Percentiles rank a stretch among this genome's conserved stretches.
Conservation (phyloP, 1,139 yeast genomes). For the Diutina siamensis region DNA sequence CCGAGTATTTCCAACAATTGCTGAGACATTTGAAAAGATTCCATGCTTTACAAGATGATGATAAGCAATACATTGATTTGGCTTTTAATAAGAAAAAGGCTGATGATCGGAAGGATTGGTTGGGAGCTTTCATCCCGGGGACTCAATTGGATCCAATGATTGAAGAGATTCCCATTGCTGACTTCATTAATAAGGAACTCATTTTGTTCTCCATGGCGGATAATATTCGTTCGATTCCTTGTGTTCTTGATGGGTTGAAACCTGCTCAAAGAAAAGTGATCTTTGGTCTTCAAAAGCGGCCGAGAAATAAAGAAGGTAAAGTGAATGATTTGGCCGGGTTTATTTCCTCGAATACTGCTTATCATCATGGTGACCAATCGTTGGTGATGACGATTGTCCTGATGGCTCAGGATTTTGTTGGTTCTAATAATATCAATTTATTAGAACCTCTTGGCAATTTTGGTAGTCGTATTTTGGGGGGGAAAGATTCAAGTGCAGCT, state of each 20-base stretch:
- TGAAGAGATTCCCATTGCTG: conserved; percentile 74
- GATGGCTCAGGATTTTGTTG: conserved; percentile 89
- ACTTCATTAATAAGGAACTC: conserved; percentile 89
- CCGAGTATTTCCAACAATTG: conserved; percentile 80
- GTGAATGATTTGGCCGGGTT: conserved; percentile 90
- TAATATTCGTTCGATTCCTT: conserved; percentile 89
- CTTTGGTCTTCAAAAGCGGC: conserved; percentile 79
- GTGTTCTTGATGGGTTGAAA: conserved; percentile 87
- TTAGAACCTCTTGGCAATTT: conserved; percentile 90
- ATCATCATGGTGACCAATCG: conserved; percentile 92
- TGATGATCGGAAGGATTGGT: conserved; percentile 96
- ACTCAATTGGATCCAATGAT: conserved; percentile 82
- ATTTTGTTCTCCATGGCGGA: conserved; percentile 96
- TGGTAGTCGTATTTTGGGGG: conserved; percentile 96
- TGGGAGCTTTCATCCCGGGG: conserved; percentile 81
- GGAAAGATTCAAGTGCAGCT: conserved; percentile 97
- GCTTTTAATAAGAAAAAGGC: conserved; percentile 95
- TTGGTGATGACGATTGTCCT: conserved; percentile 85
- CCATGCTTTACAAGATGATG: conserved; percentile 73
- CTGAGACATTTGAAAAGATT: conserved; percentile 82
- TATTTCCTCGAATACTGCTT: conserved; percentile 81
- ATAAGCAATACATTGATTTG: conserved; percentile 71
- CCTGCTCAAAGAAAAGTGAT: conserved; percentile 96
- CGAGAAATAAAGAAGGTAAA: conserved; percentile 65
- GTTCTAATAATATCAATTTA: conserved; percentile 79